Evolutionary conservation across 2,329 filamentous ascomycete species (phyloP).

Genomic region (Penicillium sp.): DNA sequence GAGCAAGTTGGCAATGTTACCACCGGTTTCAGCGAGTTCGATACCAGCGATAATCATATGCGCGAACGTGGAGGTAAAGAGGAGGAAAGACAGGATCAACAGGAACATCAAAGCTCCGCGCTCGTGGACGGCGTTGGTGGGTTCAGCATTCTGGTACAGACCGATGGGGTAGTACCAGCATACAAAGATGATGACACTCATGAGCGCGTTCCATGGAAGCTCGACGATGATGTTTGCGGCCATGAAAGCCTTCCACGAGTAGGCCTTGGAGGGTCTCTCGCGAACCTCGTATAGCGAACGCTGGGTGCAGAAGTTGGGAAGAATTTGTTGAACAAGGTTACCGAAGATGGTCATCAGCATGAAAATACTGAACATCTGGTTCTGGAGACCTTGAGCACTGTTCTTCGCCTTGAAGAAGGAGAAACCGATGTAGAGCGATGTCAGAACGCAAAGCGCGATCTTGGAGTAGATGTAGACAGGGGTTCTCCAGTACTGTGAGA

Average conservation of each 20-base stretch:
- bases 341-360: too few relatives aligned
- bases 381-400: too few relatives aligned
- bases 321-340: too few relatives aligned
- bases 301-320: too few relatives aligned
- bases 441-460: too few relatives aligned
- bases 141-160: slow-evolving; percentile 39
- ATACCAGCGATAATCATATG: slow-evolving; percentile 65
- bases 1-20: slow-evolving; percentile 54
- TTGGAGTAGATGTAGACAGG: too few relatives aligned
- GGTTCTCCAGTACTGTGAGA: too few relatives aligned
- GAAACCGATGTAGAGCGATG: too few relatives aligned
- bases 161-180: slow-evolving; percentile 61
- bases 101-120: slow-evolving; percentile 59
- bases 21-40: slow-evolving; percentile 59
- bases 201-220: slow-evolving; percentile 57
- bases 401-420: too few relatives aligned
- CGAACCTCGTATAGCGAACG: too few relatives aligned
- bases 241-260: slow-evolving; percentile 67
- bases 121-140: slow-evolving; percentile 37
- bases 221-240: slow-evolving; percentile 64
- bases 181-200: slow-evolving; percentile 54
- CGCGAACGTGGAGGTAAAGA: slow-evolving; percentile 64
- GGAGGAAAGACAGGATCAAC: slow-evolving; percentile 56
- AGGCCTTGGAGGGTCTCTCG: too few relatives aligned
- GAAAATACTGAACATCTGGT: too few relatives aligned